Percentiles rank a stretch among this genome's conserved stretches.
phyloP scores from a whole-genome alignment of 805 yeast species.

The Torulaspora microellipsoides region DNA sequence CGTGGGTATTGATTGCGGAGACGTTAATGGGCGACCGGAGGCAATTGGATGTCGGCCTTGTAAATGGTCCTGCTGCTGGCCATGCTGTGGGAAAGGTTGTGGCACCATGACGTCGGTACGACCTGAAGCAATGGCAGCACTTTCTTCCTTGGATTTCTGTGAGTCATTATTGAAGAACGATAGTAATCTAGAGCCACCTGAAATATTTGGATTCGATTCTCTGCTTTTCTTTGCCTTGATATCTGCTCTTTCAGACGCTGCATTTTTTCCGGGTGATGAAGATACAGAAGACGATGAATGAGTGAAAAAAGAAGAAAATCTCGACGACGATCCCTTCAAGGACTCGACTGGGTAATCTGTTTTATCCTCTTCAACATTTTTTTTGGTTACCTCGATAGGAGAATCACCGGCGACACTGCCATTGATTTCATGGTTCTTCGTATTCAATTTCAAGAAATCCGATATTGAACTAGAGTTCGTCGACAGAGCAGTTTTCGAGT shows the following conservation, averaged over 20 bases:
- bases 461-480: constrained; percentile 29
- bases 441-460: constrained; percentile 28
- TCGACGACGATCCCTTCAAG: constrained; percentile 20
- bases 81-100: constrained; percentile 10
- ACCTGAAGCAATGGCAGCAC: constrained; percentile 1
- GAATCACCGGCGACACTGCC: neutral
- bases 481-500: constrained; percentile 11
- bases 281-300: constrained; percentile 15
- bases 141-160: constrained; percentile 1
- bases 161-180: constrained; percentile 27
- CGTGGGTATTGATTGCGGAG: constrained; percentile 1
- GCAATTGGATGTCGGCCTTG: neutral
- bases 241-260: neutral
- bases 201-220: constrained; percentile 6
- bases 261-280: constrained; percentile 2
- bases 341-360: constrained; percentile 11
- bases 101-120: constrained; percentile 11
- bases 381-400: neutral
- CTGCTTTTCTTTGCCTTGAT: neutral
- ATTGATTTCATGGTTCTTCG: constrained; percentile 6
- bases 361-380: constrained; percentile 12
- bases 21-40: neutral
- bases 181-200: constrained; percentile 31
- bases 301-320: constrained; percentile 37
- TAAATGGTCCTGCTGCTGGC: neutral